Percentiles rank a stretch among this genome's conserved stretches.
phyloP scores from a whole-genome alignment of 352 stramenopile species.

The Phytophthora colocasiae region DNA sequence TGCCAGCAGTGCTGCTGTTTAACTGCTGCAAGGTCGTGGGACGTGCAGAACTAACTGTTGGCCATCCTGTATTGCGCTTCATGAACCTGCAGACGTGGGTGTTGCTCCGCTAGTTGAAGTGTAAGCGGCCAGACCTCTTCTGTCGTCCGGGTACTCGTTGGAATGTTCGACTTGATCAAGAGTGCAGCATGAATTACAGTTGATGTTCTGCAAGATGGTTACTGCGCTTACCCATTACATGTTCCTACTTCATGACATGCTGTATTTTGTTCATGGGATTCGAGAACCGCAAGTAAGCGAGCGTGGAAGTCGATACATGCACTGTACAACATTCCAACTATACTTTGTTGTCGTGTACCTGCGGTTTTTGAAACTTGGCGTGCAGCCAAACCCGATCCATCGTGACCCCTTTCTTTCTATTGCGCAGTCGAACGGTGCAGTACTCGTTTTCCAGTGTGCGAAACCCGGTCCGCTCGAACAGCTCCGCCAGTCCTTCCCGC shows the following conservation, averaged over 20 bases:
- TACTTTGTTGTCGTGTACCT: conserved; percentile 1
- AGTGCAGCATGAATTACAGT: neutral
- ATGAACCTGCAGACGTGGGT: conserved; percentile 3
- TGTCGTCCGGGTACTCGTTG: neutral
- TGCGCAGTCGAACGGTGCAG: conserved; percentile 75
- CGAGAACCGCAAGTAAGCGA: neutral
- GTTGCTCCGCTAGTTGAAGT: conserved; percentile 7
- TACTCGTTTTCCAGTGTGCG: conserved; percentile 72
- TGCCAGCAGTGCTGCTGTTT: neutral
- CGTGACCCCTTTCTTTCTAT: conserved; percentile 69
- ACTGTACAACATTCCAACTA: neutral
- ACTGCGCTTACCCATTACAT: no score
- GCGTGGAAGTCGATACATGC: neutral
- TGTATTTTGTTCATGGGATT: no score
- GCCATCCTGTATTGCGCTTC: conserved; percentile 15
- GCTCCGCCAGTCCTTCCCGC: conserved; percentile 48
- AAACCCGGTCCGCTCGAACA: conserved; percentile 64
- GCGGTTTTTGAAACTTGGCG: conserved; percentile 68
- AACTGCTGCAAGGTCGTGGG: conserved; percentile 8
- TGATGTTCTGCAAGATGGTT: neutral
- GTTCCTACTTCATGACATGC: no score
- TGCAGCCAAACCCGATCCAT: conserved; percentile 89
- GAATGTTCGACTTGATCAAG: no score
- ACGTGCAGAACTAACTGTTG: neutral
- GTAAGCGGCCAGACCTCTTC: conserved; percentile 5